These are phyloP conservation scores for Intubia oerlemansii DNA, from an alignment of 2,329 filamentous ascomycete species.

Conservation along the genomic window DNA sequence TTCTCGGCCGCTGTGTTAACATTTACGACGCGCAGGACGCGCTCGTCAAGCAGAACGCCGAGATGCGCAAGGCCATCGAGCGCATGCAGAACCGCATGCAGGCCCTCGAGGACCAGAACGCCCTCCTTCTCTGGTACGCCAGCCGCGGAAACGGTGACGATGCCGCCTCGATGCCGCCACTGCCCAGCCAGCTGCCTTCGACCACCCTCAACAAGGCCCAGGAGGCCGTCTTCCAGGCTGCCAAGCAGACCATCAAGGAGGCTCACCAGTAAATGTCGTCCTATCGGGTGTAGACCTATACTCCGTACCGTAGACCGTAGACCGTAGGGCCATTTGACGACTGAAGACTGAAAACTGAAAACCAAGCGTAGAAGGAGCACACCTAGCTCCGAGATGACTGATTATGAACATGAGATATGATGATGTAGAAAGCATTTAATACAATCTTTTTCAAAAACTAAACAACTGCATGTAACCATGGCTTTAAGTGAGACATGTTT, in stretches of 20 bases:
- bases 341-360: too few species aligned
- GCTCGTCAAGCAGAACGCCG: not conserved
- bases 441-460: too few species aligned
- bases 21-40: conserved; percentile 1
- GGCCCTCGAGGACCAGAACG: conserved; percentile 2
- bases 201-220: conserved; percentile 1
- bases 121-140: conserved; percentile 2
- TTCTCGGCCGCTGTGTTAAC: conserved; percentile 2
- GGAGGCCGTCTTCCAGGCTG: not conserved
- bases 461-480: too few species aligned
- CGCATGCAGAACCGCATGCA: conserved; percentile 1
- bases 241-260: not conserved
- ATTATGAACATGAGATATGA: too few species aligned
- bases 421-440: too few species aligned
- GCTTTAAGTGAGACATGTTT: too few species aligned
- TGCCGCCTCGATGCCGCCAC: not conserved
- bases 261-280: too few species aligned
- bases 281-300: too few species aligned
- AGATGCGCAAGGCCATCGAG: not conserved
- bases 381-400: too few species aligned
- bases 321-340: too few species aligned
- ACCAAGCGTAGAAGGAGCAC: too few species aligned
- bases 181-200: not conserved
- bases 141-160: conserved; percentile 1
- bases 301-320: too few species aligned